Base-by-base conservation (phyloP, 805 yeast species). In the Isabelozyma gotoi region DNA sequence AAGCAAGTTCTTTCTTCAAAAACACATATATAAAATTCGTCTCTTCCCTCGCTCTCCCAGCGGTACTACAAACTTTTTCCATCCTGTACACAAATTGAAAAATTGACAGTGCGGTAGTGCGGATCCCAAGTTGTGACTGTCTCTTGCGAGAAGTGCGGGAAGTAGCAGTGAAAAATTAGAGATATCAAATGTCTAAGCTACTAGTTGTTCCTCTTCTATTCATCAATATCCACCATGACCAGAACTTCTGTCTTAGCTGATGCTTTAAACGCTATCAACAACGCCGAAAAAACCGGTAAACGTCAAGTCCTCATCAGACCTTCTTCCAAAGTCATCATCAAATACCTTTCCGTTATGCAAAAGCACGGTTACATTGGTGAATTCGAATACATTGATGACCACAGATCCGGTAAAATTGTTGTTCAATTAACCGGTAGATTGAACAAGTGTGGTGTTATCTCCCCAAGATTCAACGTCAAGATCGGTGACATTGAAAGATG, bases 281-380 rank as follows among this genome's bases (percentile, higher is more conserved):
- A 91, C 78, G 97, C 97, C 78, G 97, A 91, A 81, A 91, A 90
- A 81, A 85, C 96, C 78, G 97, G 97, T 78, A 91, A 91, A 84
- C 88, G 97, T 81, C 97, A 91, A 81, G 97, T 91, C 67, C 78
- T 91, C 73, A 86, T 91, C 79, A 88, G 97, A 84, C 97, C 97
- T 60, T 89, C 97, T 43, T 91, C 97, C 71, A 91, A 91, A 87
- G 97, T 91, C 66, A 90, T 91, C 80, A 83, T 91, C 85, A 91
- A 89, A 80, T 91, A 89, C 80, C 82, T 91, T 75, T 81, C 88
- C 69, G 97, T 91, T 65, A 90, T 91, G 88, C 97, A 91, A 82
- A 89, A 82, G 80, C 97, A 91, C 76, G 97, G 97, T 68, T 91
- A 91, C 94, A 91, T 90, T 80, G 97, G 91, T 68, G 97, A 90